Evolutionary conservation across 331 rosid genomes (phyloP).

Genomic region (Acacia concinna): DNA sequence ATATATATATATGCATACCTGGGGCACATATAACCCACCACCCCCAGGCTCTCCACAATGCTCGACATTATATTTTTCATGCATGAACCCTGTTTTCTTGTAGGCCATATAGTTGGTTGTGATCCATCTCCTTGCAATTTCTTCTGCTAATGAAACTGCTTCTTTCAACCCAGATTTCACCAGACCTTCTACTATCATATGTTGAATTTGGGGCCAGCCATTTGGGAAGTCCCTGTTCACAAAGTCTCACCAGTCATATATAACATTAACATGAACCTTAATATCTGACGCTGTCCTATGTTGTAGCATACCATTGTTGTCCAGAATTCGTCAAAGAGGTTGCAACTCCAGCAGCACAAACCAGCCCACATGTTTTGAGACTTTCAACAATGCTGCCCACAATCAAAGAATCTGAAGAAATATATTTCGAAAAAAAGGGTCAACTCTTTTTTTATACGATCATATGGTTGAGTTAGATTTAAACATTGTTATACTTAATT

Average conservation of each 20-base stretch:
- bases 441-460: too few species aligned
- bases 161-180: slow-evolving; percentile 64
- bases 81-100: slow-evolving; percentile 78
- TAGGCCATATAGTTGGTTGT: slow-evolving; percentile 68
- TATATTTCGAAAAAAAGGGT: background rate
- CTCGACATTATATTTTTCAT: slow-evolving; percentile 77
- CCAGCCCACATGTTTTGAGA: slow-evolving; percentile 64
- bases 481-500: too few species aligned
- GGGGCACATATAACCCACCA: slow-evolving; percentile 85
- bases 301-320: slow-evolving; percentile 68
- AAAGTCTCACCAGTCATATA: background rate
- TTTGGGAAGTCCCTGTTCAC: slow-evolving; percentile 84
- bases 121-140: slow-evolving; percentile 80
- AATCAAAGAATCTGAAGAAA: slow-evolving; percentile 48
- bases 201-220: slow-evolving; percentile 97
- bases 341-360: slow-evolving; percentile 66
- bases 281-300: slow-evolving; percentile 9
- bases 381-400: slow-evolving; percentile 53
- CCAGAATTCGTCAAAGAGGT: slow-evolving; percentile 70
- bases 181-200: slow-evolving; percentile 91
- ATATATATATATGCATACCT: too few species aligned
- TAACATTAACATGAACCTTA: background rate
- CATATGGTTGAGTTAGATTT: too few species aligned
- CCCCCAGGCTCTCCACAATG: slow-evolving; percentile 79
- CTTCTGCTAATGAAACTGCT: slow-evolving; percentile 71